A percentile compares a stretch with the other conserved stretches of the same genome.
These are phyloP conservation scores for Synchytrium microbalum DNA, from an alignment of 371 early-diverging fungal species.

Conservation along the genomic window DNA sequence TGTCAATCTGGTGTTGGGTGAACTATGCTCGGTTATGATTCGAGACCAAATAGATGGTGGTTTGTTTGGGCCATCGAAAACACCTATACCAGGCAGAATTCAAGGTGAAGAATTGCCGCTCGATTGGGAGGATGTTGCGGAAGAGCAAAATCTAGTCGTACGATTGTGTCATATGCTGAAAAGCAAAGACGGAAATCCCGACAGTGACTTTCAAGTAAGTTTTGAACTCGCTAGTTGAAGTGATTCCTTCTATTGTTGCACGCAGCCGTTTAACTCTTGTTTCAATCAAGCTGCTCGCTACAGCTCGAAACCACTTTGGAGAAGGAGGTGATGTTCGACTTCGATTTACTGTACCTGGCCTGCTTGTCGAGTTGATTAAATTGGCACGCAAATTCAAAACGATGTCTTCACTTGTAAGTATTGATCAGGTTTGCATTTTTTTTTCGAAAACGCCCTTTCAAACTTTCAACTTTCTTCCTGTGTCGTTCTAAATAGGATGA, in stretches of 20 bases:
- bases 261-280: slow-evolving; percentile 1
- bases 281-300: slow-evolving; percentile 51
- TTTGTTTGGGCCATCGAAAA: slow-evolving; percentile 30
- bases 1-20: slow-evolving; percentile 70
- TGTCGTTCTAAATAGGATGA: background rate
- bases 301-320: slow-evolving; percentile 69
- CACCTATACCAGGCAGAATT: background rate
- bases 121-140: slow-evolving; percentile 64
- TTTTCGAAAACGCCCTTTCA: too few species aligned
- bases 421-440: background rate
- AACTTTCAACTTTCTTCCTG: slow-evolving; percentile 1
- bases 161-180: slow-evolving; percentile 74
- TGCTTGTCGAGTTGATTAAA: slow-evolving; percentile 64
- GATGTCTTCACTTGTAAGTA: slow-evolving; percentile 1
- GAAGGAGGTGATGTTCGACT: slow-evolving; percentile 75
- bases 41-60: slow-evolving; percentile 68
- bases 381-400: slow-evolving; percentile 48
- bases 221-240: background rate
- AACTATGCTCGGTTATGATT: slow-evolving; percentile 68
- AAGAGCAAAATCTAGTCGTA: slow-evolving; percentile 78
- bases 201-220: slow-evolving; percentile 58
- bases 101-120: slow-evolving; percentile 38
- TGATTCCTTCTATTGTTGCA: slow-evolving; percentile 8
- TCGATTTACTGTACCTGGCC: slow-evolving; percentile 77
- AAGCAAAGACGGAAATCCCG: slow-evolving; percentile 55